Evolutionary conservation across 2,329 filamentous ascomycete genomes (phyloP).

Genomic region (Metarhizium rileyi): DNA sequence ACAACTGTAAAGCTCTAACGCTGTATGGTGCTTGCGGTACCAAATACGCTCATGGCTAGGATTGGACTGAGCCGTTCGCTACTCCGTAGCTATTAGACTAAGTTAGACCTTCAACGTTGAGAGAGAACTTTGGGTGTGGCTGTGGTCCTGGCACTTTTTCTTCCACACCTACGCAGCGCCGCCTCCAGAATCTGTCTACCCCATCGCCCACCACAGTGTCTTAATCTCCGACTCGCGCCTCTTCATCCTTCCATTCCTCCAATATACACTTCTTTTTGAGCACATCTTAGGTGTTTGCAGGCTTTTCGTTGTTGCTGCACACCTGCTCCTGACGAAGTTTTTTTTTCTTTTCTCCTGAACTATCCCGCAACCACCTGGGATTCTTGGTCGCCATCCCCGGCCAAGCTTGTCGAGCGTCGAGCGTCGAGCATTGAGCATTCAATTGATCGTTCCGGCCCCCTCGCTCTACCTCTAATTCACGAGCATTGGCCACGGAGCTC

Average conservation of each 20-base stretch:
- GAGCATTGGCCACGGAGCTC: conserved; percentile 8
- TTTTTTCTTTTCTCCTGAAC: not conserved
- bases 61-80: too few relatives aligned
- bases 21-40: too few relatives aligned
- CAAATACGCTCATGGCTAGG: too few relatives aligned
- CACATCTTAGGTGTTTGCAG: conserved; percentile 5
- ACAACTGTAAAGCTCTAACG: too few relatives aligned
- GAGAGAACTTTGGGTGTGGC: conserved; percentile 2
- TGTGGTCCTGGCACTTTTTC: conserved; percentile 2
- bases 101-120: conserved; percentile 1
- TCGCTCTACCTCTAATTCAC: not conserved
- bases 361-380: conserved; percentile 1
- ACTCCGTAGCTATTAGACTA: too few relatives aligned
- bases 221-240: conserved; percentile 4
- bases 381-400: conserved; percentile 8
- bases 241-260: conserved; percentile 1
- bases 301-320: conserved; percentile 5
- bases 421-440: conserved; percentile 8
- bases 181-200: not conserved
- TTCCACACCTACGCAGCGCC: not conserved
- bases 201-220: not conserved
- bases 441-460: not conserved
- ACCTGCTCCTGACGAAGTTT: conserved; percentile 6
- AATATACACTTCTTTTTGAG: conserved; percentile 4
- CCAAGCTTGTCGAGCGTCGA: conserved; percentile 6